Base-by-base conservation (phyloP, 2,329 filamentous ascomycete species). In the Apiospora phragmitis region DNA sequence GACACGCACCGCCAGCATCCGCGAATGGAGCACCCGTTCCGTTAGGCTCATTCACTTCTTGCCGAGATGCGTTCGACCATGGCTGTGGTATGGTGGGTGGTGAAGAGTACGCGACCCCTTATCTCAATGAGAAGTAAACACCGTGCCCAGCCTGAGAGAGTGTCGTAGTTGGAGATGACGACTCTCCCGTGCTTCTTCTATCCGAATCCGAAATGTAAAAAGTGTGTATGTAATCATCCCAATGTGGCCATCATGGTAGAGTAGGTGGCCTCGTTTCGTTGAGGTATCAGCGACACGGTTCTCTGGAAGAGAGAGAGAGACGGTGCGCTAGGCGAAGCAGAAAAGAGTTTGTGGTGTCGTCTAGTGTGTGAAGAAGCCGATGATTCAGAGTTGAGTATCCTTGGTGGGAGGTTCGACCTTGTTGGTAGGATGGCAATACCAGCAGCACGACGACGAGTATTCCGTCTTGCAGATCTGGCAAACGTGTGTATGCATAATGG, bases 371-470 rank as follows among this genome's bases (percentile, higher is more conserved):
- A 35, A 21, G 55, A 18, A 32, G 55, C 18, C 41, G 43, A 47
- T n/a, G 21, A 47, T 47, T 67, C 65, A 67, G 24, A 43, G 38
- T 21, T 67, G 65, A 45, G 41, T 43, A 67, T 67, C 65, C 29
- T 49, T 55, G 38, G 67, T 55, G 26, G 67, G 59, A 38, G 51
- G 69, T 65, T 75, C 71, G 71, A 72, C 70, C 72, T 72, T 78
- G 73, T 78, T 74, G 73, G 80, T 78, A 68, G 79, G 79, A 75
- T 80, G 79, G 73, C 79, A 80, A 74, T 80, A 80, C 79, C 79
- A 80, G 76, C 79, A 80, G 77, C 78, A 79, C 68, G 78, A 78
- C 62, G 75, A 77, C 59, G 76, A 77, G 73, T 80, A 80, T 74
- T 80, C 78, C 45, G 79, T 80, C 70, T 78, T 78, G 72, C 79